These are phyloP conservation scores for Pythium oligandrum DNA, from an alignment of 352 stramenopile species.

Conservation along the genomic window DNA sequence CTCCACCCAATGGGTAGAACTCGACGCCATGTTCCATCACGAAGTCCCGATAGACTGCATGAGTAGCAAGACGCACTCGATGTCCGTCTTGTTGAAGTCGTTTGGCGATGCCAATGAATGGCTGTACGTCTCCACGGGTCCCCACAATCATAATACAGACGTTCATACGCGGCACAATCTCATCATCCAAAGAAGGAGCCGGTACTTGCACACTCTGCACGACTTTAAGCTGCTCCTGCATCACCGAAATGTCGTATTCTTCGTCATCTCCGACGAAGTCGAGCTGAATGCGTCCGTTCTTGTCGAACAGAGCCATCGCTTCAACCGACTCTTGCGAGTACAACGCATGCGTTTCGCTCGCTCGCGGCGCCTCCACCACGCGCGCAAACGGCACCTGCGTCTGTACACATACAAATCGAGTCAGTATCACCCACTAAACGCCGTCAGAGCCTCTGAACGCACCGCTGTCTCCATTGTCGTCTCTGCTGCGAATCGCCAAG, in stretches of 20 bases:
- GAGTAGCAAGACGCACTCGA: constrained; percentile 88
- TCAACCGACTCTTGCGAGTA: neutral
- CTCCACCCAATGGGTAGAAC: constrained; percentile 74
- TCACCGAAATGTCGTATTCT: constrained; percentile 24
- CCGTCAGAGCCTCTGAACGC: too few species aligned
- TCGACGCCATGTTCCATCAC: constrained; percentile 74
- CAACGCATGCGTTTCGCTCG: too few species aligned
- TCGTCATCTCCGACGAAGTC: constrained; percentile 43
- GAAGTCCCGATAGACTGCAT: constrained; percentile 84
- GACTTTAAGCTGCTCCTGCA: constrained; percentile 24
- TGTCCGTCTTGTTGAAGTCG: constrained; percentile 84
- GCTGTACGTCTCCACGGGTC: constrained; percentile 83
- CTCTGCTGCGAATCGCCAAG: too few species aligned
- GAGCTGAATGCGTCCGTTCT: constrained; percentile 42
- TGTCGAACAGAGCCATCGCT: constrained; percentile 40
- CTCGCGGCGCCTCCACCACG: too few species aligned
- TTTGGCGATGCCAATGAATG: constrained; percentile 84
- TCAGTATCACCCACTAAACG: too few species aligned
- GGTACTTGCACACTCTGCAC: too few species aligned
- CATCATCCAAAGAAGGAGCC: neutral
- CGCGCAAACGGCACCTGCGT: too few species aligned
- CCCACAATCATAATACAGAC: constrained; percentile 90
- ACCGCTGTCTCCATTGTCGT: too few species aligned
- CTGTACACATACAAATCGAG: too few species aligned
- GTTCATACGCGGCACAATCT: constrained; percentile 42